Conservation (phyloP, 345 rosid species). For the Eutrema heterophyllum region DNA sequence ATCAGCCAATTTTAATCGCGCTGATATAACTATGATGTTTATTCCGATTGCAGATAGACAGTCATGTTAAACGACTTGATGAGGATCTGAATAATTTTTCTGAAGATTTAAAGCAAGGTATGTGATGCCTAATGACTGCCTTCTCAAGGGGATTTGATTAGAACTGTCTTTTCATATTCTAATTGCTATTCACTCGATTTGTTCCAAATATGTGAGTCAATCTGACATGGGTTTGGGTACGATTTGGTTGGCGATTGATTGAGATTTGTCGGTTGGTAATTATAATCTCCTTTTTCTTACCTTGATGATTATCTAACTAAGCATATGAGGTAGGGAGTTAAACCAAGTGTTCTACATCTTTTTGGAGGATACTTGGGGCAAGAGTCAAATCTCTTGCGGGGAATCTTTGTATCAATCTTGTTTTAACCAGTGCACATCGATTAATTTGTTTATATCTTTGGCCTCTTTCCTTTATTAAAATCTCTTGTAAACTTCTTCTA, state of each 20-base stretch:
- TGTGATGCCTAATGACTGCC: neutral
- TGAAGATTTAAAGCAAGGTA: conserved; percentile 95
- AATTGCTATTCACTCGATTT: neutral
- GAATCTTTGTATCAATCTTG: neutral
- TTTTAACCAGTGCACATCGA: neutral
- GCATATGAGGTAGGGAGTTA: neutral
- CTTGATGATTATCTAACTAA: neutral
- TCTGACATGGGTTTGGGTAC: neutral
- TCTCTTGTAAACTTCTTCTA: conserved; percentile 1
- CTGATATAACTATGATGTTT: neutral
- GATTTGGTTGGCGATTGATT: neutral
- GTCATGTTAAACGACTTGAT: conserved; percentile 89
- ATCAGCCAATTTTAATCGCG: neutral
- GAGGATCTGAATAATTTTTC: conserved; percentile 90
- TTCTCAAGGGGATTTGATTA: neutral
- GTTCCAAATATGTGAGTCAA: neutral
- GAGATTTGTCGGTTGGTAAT: neutral
- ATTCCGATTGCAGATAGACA: conserved; percentile 59
- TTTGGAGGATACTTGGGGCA: neutral
- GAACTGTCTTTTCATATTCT: neutral
- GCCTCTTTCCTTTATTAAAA: neutral
- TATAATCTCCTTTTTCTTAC: neutral
- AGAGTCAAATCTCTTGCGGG: neutral
- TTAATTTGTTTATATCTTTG: neutral
- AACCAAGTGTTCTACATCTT: neutral